Base-by-base conservation (phyloP, 1,139 yeast genomes). In the Groenewaldozyma auringiensis region DNA sequence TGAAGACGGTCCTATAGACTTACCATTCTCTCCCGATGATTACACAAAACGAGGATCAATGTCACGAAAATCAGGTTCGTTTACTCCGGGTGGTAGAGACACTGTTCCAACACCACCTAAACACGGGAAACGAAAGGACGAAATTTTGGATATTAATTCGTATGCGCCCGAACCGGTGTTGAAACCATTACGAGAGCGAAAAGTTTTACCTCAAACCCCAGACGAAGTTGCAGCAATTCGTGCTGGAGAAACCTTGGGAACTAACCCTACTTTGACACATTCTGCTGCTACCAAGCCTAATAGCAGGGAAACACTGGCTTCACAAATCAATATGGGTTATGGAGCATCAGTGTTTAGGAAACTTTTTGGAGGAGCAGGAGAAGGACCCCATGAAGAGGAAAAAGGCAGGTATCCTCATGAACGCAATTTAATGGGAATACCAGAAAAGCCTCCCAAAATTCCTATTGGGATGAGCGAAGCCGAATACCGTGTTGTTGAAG, bases 351-450 rank as follows among this genome's bases (percentile, higher is more conserved):
- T 48, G 38, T 22, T 36, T 37, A 14, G 45, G 41, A 40, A 45
- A 41, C 9, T 47, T 21, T 35, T 18, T 39, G 18, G 58, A 55
- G 8, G 55, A 49, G 14, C 65, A 61, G 44, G 60, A 61, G 52
- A 63, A 61, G 45, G 53, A 62, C 22, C 55, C 59, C 21, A 50
- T 55, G 41, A 58, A 61, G 47, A 59, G 63, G 45, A 64, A 64
- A 45, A 64, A 58, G 33, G 63, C 66, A n/a, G n/a, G 25, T 64
- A 63, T 46, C 62, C 64, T 25, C 43, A 49, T 35, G 31, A 36
- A 36, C 45, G 47, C 36, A n/a, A n/a, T n/a, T 11, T 25, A 11
- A 11, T 25, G 6, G 29, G 29, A 25, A 25, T 11, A 25, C 64
- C 64, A 3, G 50, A 49, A 32, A 43, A 56, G 21, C 64, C 64